A percentile compares a stretch with the other conserved stretches of the same genome.
Conservation (phyloP, 441 rosid genomes). For the Raphanus hybrid region DNA sequence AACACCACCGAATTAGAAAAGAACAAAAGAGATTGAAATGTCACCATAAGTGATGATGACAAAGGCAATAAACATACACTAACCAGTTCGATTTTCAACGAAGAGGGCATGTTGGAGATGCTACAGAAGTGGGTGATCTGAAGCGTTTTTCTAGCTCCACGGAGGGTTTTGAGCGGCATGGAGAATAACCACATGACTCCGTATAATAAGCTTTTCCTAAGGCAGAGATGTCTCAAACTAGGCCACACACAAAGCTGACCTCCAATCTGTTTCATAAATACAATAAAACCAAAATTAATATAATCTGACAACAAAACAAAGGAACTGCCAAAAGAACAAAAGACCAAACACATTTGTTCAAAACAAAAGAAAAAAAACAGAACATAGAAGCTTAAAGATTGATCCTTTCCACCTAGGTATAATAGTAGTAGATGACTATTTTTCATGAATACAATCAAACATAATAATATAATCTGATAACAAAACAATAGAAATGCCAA, state of each 20-base stretch:
- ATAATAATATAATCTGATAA: too few relatives aligned
- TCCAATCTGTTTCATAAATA: constrained; percentile 46
- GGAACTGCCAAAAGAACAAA: too few relatives aligned
- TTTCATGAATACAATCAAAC: too few relatives aligned
- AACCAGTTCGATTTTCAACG: constrained; percentile 94
- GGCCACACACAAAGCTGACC: constrained; percentile 83
- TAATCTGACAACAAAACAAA: background rate
- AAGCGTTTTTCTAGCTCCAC: constrained; percentile 88
- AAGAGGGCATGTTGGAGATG: constrained; percentile 71
- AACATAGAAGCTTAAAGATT: background rate
- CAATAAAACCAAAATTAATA: constrained; percentile 7
- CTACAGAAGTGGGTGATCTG: constrained; percentile 89
- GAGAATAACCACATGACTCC: constrained; percentile 81
- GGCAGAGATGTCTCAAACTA: constrained; percentile 73
- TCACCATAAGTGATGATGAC: background rate
- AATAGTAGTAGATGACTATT: too few relatives aligned
- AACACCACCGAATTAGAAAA: constrained; percentile 25
- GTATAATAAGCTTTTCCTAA: constrained; percentile 82
- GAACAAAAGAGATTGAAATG: background rate
- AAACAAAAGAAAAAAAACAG: background rate
- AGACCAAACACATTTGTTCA: background rate
- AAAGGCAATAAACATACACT: constrained; percentile 26
- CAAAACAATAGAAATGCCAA: too few relatives aligned
- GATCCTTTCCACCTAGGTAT: too few relatives aligned
- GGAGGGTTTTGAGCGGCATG: constrained; percentile 84